Evolutionary conservation across 2,329 filamentous ascomycete genomes (phyloP).

Genomic region (Sporothrix dimorphospora): DNA sequence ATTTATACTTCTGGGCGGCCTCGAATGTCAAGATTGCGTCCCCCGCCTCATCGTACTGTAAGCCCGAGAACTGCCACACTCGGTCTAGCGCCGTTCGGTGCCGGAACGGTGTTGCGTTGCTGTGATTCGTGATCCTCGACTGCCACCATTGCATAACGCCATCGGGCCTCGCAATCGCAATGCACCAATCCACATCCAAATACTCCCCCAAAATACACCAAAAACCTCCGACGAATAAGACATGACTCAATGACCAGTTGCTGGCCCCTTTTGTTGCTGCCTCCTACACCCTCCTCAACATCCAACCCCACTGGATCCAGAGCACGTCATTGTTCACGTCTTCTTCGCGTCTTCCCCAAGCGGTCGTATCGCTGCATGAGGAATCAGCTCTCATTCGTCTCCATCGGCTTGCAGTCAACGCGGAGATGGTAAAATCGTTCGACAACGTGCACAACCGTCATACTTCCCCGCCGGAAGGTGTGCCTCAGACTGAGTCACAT

Average conservation of each 20-base stretch:
- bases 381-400: not conserved
- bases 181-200: not conserved
- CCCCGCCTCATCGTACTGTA: not conserved
- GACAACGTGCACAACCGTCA: not conserved
- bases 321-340: conserved; percentile 5
- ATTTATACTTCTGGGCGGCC: not conserved
- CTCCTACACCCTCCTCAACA: not conserved
- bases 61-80: not conserved
- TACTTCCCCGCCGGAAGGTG: not conserved
- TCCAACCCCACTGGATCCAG: too few relatives aligned
- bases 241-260: not conserved
- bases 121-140: conserved; percentile 1
- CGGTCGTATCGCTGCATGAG: not conserved
- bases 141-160: conserved; percentile 15
- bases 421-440: not conserved
- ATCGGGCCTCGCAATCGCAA: conserved; percentile 2
- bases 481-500: not conserved
- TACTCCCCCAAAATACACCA: not conserved
- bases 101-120: not conserved
- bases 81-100: not conserved
- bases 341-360: not conserved
- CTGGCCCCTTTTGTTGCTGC: not conserved
- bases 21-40: not conserved
- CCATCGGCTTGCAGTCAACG: not conserved
- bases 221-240: not conserved